Evolutionary conservation across 495 filamentous ascomycete species (phyloP), one percentile per base, ranked within the genome.

Genomic region (Hypoxylon crocopeplum): DNA sequence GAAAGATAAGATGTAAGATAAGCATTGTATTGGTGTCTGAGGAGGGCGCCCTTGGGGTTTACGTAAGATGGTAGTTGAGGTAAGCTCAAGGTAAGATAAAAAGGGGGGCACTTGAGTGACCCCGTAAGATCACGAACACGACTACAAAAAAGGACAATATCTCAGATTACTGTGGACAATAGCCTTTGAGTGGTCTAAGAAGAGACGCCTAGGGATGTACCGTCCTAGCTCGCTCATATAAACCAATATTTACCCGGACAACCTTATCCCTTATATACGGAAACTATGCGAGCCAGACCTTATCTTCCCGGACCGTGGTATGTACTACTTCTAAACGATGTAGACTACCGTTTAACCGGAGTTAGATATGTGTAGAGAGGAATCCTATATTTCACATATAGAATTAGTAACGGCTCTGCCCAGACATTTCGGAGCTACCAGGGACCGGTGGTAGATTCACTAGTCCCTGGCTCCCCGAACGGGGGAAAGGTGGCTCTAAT

Each of bases 341-440:
- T n/a, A 24, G 4, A 11, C 32, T 63, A 66, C 16, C 50, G 49
- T 36, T 56, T 48, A 10, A 61, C 59, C 5, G 66, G 66, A 2
- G 55, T 69, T 15, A 69, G 12, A 19, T 50, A 46, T 13, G 61
- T 38, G 3, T 59, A 30, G 1, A 69, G 59, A 15, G 66, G 66
- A 15, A 64, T 48, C 34, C 60, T 64, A 11, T 27, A 44, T 42
- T 39, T 19, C 39, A 15, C 7, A 34, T 19, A 11, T 11, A 21
- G 13, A 19, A 42, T 60, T 48, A 60, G 48, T 29, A 16, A 21
- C 15, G 7, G 15, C 29, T 12, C 7, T 27, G 8, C 4, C 17
- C 2, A 38, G 10, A 17, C 16, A 19, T 38, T 34, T 34, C 32
- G 5, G 8, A 34, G 32, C 32, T 3, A 12, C 32, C 4, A n/a